Conservation (phyloP, 352 stramenopile species). For the Globisporangium sylvaticum region DNA sequence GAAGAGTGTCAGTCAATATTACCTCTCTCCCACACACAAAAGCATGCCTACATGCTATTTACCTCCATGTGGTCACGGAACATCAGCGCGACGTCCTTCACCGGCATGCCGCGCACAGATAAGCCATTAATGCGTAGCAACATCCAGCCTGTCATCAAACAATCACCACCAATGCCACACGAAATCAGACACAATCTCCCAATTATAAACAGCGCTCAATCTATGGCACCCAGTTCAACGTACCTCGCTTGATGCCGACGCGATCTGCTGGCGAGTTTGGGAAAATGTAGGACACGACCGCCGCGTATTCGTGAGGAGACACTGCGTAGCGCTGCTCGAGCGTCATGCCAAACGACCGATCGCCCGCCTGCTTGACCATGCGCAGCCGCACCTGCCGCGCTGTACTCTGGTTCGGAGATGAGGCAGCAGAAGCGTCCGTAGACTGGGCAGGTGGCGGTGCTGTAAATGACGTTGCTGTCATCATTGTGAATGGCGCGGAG, state of each 20-base stretch:
- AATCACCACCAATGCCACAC: neutral
- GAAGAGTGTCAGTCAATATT: neutral
- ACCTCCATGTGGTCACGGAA: slow-evolving; percentile 43
- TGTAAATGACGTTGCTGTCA: neutral
- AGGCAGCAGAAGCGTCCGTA: neutral
- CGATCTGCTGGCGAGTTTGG: slow-evolving; percentile 48
- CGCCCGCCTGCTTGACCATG: slow-evolving; percentile 38
- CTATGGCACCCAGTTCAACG: too few species aligned
- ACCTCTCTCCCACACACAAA: neutral
- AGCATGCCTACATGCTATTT: neutral
- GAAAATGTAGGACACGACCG: slow-evolving; percentile 56
- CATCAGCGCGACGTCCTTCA: slow-evolving; percentile 37
- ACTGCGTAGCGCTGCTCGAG: slow-evolving; percentile 32
- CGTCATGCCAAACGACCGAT: slow-evolving; percentile 71
- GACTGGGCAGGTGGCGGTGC: neutral
- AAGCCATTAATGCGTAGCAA: slow-evolving; percentile 36
- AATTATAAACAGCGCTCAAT: too few species aligned
- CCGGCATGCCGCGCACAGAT: slow-evolving; percentile 24
- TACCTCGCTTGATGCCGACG: slow-evolving; percentile 49
- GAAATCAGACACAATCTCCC: neutral
- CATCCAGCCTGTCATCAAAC: slow-evolving; percentile 26
- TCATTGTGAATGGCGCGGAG: neutral
- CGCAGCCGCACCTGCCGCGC: slow-evolving; percentile 22
- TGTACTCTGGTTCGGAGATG: neutral
- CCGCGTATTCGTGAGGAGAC: slow-evolving; percentile 22